Evolutionary conservation across 768 basidiomycete genomes (phyloP).

Genomic region (Solioccasus polychromus): DNA sequence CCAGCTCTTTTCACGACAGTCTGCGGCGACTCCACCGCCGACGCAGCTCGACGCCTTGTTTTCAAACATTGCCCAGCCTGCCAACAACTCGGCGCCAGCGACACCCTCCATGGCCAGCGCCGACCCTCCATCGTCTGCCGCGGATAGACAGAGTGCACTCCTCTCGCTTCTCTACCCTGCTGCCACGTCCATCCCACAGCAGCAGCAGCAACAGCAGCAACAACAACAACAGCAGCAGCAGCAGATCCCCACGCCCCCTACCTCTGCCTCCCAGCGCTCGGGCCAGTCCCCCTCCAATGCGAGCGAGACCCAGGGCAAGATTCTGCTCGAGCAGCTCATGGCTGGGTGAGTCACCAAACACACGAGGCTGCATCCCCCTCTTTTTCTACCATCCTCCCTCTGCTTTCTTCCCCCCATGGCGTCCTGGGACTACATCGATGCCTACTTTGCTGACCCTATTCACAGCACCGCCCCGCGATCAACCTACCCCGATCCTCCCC

Average conservation of each 20-base stretch:
- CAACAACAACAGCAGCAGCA: slow-evolving; percentile 57
- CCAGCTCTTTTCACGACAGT: not conserved
- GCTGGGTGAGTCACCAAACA: slow-evolving; percentile 57
- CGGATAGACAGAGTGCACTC: slow-evolving; percentile 74
- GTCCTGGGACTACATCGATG: slow-evolving; percentile 32
- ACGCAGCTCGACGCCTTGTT: slow-evolving; percentile 53
- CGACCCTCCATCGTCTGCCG: slow-evolving; percentile 38
- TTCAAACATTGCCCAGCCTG: too few relatives aligned
- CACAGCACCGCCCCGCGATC: slow-evolving; percentile 47
- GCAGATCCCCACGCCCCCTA: slow-evolving; percentile 71
- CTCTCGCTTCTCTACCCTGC: slow-evolving; percentile 63
- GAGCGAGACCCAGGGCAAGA: slow-evolving; percentile 68
- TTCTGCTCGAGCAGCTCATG: slow-evolving; percentile 79
- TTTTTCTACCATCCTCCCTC: slow-evolving; percentile 24
- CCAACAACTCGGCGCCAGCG: slow-evolving; percentile 41
- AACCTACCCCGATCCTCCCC: slow-evolving; percentile 45
- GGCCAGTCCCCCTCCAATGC: slow-evolving; percentile 51
- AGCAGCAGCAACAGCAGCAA: slow-evolving; percentile 17
- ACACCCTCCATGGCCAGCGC: slow-evolving; percentile 42
- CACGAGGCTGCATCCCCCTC: slow-evolving; percentile 22
- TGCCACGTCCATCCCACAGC: slow-evolving; percentile 35
- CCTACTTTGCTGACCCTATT: slow-evolving; percentile 27
- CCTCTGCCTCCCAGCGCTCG: slow-evolving; percentile 52
- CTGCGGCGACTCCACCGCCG: not conserved
- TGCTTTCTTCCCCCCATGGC: slow-evolving; percentile 24